Conservation (phyloP, 2,329 filamentous ascomycete genomes). For the Ophiostoma himal-ulmi region DNA sequence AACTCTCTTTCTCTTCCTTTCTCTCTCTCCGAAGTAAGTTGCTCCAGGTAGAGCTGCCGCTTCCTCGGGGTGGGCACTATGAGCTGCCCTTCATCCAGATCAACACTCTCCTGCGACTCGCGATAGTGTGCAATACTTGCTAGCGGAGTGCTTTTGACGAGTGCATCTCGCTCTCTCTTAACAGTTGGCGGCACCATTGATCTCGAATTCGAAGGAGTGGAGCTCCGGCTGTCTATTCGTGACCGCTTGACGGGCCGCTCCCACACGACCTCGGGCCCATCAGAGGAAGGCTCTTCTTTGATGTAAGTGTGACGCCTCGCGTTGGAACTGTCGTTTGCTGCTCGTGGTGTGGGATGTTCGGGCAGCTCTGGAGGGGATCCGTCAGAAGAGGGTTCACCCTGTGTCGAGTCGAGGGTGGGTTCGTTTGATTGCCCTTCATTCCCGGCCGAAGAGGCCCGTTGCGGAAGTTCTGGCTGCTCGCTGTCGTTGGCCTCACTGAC, state of each 20-base stretch:
- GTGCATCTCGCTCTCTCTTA: not conserved
- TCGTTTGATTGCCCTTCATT: not conserved
- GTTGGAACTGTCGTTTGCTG: not conserved
- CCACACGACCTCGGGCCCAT: conserved; percentile 46
- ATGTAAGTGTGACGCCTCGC: conserved; percentile 27
- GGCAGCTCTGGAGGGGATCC: conserved; percentile 1
- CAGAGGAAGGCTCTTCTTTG: conserved; percentile 52
- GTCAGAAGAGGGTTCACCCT: conserved; percentile 21
- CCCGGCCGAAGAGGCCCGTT: not conserved
- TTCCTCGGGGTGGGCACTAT: conserved; percentile 42
- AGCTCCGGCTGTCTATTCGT: conserved; percentile 32
- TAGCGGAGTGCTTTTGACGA: not conserved
- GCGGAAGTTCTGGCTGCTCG: not conserved
- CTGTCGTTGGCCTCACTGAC: not conserved
- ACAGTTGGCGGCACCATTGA: not conserved
- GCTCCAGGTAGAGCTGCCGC: conserved; percentile 25
- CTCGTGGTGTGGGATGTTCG: conserved; percentile 16
- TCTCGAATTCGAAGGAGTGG: not conserved
- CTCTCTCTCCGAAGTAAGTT: not conserved
- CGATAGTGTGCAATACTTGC: conserved; percentile 8
- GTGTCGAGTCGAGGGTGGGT: conserved; percentile 21
- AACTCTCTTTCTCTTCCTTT: not conserved
- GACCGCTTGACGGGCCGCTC: conserved; percentile 47
- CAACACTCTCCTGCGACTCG: conserved; percentile 51
- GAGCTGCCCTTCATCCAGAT: conserved; percentile 48